Evolutionary conservation across 2,329 filamentous ascomycete species (phyloP).

Genomic region (Plenodomus lindquistii): DNA sequence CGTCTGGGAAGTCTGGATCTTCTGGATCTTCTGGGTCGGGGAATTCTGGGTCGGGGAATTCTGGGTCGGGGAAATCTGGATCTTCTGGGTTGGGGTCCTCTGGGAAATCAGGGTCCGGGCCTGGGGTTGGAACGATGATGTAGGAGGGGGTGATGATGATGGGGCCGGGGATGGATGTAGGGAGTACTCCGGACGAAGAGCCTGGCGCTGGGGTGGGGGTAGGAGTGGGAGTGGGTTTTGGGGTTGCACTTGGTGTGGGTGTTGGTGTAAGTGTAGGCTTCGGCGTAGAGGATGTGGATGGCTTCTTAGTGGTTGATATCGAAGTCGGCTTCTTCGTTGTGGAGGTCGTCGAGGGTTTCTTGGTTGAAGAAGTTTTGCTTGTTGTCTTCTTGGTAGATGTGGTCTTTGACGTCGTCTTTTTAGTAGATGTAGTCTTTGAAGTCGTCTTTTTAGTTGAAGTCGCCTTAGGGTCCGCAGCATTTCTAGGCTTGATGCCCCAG

Average conservation of each 20-base stretch:
- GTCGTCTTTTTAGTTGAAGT: neutral
- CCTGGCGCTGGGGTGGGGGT: constrained; percentile 4
- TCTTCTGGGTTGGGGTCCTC: constrained; percentile 3
- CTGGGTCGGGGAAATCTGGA: constrained; percentile 9
- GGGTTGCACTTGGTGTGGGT: constrained; percentile 4
- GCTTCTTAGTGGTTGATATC: constrained; percentile 5
- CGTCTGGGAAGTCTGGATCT: too few relatives aligned
- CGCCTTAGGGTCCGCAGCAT: neutral
- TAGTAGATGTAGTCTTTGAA: constrained; percentile 3
- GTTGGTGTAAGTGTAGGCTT: constrained; percentile 11
- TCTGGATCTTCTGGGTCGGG: constrained; percentile 15
- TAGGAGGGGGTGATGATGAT: neutral
- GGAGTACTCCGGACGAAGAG: neutral
- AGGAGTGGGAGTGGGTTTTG: constrained; percentile 8
- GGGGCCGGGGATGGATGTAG: neutral
- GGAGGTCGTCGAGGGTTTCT: too few relatives aligned
- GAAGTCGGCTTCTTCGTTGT: neutral
- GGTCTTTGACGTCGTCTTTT: constrained; percentile 4
- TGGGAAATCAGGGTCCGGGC: neutral
- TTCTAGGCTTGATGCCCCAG: constrained; percentile 14
- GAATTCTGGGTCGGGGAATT: neutral
- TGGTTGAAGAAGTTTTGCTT: too few relatives aligned
- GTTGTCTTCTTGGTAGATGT: constrained; percentile 1
- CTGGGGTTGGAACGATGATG: neutral
- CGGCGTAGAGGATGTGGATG: constrained; percentile 1